Evolutionary conservation across 2,329 filamentous ascomycete genomes (phyloP), one percentile per base, ranked within the genome.

Genomic region (Paecilomyces fulvus): DNA sequence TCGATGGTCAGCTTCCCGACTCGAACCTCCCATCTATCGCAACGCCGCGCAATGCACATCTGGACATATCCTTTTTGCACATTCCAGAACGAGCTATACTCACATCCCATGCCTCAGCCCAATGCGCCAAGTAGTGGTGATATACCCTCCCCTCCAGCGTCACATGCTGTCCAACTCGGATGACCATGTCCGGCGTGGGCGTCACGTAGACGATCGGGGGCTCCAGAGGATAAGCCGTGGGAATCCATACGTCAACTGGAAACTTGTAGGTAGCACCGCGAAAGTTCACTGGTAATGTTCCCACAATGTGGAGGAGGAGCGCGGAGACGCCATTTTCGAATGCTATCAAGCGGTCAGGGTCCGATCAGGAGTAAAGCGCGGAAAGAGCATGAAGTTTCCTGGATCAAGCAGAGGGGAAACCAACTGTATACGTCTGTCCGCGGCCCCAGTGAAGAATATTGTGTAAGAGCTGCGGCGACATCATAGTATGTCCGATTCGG

Each of bases 391-490:
- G n/a, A 17, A 48, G 7, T 11, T 30, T 50, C 52, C 37, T 43
- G 46, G 37, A 46, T 21, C 23, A 23, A 23, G 8, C 43, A 51
- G 30, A 48, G 33, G 53, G 12, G 43, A 33, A 50, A 72, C 84
- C 65, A 81, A 95, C 91, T 97, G 75, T 97, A 95, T 53, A 97
- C 92, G 72, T 97, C 92, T 59, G 94, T 99, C 64, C 89, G 84
- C 25, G 92, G 90, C 8, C 87, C 83, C 21, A 99, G 80, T 1
- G 89, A 88, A 7, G 90, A 84, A 68, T 91, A 90, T 63, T 88
- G 83, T 30, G 88, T 83, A 54, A 99, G 83, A 28, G 86, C 84
- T 68, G 90, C 87, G 60, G 89, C 92, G 64, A 95, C 86, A 74
- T 97, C 92, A 70, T 88, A 88, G 76, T 97, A 97, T 55, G 92